phyloP scores from a whole-genome alignment of 1,284 basidiomycete species.

The Prillingera fragicola region DNA sequence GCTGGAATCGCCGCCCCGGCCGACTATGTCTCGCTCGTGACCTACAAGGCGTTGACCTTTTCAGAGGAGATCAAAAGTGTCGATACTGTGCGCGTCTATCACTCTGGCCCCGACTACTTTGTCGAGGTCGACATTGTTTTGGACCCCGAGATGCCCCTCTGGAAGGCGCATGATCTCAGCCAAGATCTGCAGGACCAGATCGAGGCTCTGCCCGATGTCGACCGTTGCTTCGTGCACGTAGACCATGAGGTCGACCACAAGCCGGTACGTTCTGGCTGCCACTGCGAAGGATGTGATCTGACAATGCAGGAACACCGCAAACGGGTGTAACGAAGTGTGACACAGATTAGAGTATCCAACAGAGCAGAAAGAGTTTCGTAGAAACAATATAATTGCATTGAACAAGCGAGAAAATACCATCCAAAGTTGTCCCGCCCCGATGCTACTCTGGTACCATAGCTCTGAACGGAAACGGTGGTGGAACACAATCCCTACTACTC shows the following conservation, averaged over 20 bases:
- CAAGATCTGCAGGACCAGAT: constrained; percentile 92
- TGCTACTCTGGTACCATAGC: too few species aligned
- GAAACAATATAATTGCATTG: too few species aligned
- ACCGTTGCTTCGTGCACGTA: constrained; percentile 86
- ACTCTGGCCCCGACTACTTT: constrained; percentile 69
- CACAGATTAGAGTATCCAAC: too few species aligned
- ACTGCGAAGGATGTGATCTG: neutral
- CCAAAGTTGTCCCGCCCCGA: too few species aligned
- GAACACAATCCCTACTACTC: too few species aligned
- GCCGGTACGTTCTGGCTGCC: constrained; percentile 26
- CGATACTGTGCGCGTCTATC: constrained; percentile 83
- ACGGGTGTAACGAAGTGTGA: neutral
- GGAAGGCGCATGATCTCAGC: constrained; percentile 86
- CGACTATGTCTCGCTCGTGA: constrained; percentile 83
- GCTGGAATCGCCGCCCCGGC: constrained; percentile 86
- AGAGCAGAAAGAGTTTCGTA: too few species aligned
- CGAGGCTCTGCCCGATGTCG: constrained; percentile 84
- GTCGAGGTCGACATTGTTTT: constrained; percentile 96
- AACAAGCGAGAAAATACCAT: too few species aligned
- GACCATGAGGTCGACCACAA: constrained; percentile 82
- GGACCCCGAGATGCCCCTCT: constrained; percentile 75
- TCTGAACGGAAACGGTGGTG: too few species aligned
- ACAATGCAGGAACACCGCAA: neutral
- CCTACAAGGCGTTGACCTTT: constrained; percentile 89
- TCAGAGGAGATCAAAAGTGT: constrained; percentile 76